Conservation (phyloP, 176 grass and related monocot genomes). For the Canna indica region DNA sequence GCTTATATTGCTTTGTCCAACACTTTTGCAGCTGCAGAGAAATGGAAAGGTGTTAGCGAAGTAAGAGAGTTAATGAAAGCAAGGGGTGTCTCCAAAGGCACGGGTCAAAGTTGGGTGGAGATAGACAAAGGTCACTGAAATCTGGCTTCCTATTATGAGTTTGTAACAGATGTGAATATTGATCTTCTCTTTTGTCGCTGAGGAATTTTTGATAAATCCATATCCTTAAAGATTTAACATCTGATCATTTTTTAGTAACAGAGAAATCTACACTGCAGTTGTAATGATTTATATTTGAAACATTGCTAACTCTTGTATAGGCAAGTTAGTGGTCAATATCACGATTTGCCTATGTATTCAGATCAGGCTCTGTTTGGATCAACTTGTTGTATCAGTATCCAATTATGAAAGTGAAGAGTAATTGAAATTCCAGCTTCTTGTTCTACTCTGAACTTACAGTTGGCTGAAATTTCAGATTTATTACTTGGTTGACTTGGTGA, state of each 20-base stretch:
- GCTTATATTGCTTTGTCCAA: slow-evolving; percentile 86
- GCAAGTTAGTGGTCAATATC: too few relatives aligned
- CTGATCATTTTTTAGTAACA: background rate
- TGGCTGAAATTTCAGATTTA: too few relatives aligned
- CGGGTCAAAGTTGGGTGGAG: slow-evolving; percentile 52
- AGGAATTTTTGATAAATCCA: background rate
- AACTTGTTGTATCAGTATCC: too few relatives aligned
- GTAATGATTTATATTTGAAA: too few relatives aligned
- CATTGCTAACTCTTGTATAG: too few relatives aligned
- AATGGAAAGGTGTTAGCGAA: slow-evolving; percentile 55
- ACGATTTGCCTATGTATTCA: too few relatives aligned
- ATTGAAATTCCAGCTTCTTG: too few relatives aligned
- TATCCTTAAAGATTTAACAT: background rate
- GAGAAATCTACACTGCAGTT: background rate
- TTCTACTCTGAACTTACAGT: too few relatives aligned
- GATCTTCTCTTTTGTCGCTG: background rate
- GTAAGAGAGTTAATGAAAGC: slow-evolving; percentile 66
- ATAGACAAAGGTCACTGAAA: slow-evolving; percentile 18
- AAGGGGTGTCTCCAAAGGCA: slow-evolving; percentile 49
- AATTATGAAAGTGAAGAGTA: too few relatives aligned
- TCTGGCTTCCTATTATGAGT: background rate
- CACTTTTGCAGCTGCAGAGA: slow-evolving; percentile 50
- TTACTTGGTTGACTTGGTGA: too few relatives aligned
- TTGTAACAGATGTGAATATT: background rate
- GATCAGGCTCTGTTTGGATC: too few relatives aligned